Conservation (phyloP, 495 filamentous ascomycete species). For the Massariosphaeria phaeospora region DNA sequence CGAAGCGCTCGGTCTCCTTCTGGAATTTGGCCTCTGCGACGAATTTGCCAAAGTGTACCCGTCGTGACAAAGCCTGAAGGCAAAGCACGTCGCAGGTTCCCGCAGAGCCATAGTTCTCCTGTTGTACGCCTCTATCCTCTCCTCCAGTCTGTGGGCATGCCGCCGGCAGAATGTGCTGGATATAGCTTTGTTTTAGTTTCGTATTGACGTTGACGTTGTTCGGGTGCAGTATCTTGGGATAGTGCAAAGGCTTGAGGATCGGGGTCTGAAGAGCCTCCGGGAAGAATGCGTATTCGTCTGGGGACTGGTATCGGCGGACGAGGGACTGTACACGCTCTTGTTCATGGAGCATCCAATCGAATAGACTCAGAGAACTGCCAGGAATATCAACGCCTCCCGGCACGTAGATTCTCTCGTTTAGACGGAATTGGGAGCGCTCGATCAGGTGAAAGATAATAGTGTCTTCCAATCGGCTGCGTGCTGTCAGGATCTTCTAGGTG, state of each 20-base stretch:
- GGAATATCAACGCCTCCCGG: conserved; percentile 78
- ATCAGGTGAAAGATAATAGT: conserved; percentile 98
- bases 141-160: conserved; percentile 69
- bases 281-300: conserved; percentile 98
- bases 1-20: conserved; percentile 74
- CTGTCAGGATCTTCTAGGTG: background rate
- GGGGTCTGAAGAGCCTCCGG: conserved; percentile 72
- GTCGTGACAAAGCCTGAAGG: conserved; percentile 82
- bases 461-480: conserved; percentile 83
- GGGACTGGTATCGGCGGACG: conserved; percentile 89
- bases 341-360: conserved; percentile 88
- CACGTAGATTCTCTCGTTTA: conserved; percentile 82
- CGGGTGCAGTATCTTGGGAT: conserved; percentile 84
- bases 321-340: conserved; percentile 90
- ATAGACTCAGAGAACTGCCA: conserved; percentile 65
- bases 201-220: conserved; percentile 91
- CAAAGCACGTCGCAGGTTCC: conserved; percentile 88
- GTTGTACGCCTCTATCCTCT: conserved; percentile 73
- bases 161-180: conserved; percentile 71
- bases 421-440: conserved; percentile 93
- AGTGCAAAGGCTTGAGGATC: conserved; percentile 79
- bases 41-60: conserved; percentile 98
- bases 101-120: conserved; percentile 93
- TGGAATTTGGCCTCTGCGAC: conserved; percentile 98
- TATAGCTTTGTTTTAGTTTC: conserved; percentile 80